Evolutionary conservation across 2,329 filamentous ascomycete species (phyloP).

Genomic region (Cercospora sp.): DNA sequence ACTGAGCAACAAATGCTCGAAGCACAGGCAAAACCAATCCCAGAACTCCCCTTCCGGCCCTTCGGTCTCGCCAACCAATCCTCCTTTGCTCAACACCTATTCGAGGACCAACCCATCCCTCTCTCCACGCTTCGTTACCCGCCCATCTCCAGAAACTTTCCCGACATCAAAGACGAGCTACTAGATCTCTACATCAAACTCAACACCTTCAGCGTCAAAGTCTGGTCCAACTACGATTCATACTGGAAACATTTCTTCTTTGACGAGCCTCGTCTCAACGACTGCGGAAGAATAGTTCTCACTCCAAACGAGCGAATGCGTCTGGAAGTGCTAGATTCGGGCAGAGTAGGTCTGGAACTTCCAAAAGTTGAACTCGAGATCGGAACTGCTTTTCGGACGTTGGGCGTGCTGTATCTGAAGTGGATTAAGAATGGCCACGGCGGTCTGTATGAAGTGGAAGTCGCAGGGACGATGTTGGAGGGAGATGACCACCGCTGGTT

Average conservation of each 20-base stretch:
- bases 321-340: conserved; percentile 7
- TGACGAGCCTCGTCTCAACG: conserved; percentile 3
- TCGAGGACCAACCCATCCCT: background rate
- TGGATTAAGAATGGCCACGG: background rate
- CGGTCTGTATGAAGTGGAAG: background rate
- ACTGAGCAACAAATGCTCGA: background rate
- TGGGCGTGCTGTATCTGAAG: background rate
- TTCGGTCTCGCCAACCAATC: background rate
- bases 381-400: conserved; percentile 22
- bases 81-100: background rate
- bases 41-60: background rate
- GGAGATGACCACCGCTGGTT: background rate
- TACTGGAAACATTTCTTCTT: conserved; percentile 7
- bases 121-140: conserved; percentile 12
- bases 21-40: background rate
- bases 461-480: background rate
- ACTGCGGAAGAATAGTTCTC: conserved; percentile 19
- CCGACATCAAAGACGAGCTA: conserved; percentile 14
- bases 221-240: conserved; percentile 29
- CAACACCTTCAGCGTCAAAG: conserved; percentile 15
- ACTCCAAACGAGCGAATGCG: conserved; percentile 9
- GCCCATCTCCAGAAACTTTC: background rate
- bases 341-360: conserved; percentile 6
- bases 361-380: conserved; percentile 14
- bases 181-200: conserved; percentile 11